Base-by-base conservation (phyloP, 441 rosid genomes). In the Viola pubescens region DNA sequence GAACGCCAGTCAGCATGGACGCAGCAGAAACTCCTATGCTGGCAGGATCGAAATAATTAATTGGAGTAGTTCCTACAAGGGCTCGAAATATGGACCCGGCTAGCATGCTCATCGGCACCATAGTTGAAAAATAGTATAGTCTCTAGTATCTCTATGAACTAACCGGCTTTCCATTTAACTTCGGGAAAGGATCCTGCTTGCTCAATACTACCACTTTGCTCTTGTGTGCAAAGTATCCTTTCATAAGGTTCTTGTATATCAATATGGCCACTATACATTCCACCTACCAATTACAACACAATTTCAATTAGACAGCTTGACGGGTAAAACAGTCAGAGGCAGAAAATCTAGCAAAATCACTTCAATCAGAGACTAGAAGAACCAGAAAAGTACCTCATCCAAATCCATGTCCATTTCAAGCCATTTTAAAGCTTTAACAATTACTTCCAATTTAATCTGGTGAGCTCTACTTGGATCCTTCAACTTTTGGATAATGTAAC, bases 121-220 rank as follows among this genome's bases (percentile, higher is more conserved):
- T 26, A 26, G 34, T 26, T 26, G 34, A 26, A 26, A 26, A 26
- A 26, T 26, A 26, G 34, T 26, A 12, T n/a, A 48, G 7, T 14
- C 42, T 11, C 59, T 11, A 6, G 14, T 26, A 43, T 6, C 48
- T 56, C 70, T 88, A 86, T 26, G 87, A 78, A 70, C 69, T 75
- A 56, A 92, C 90, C 6, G 95, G 90, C 73, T 75, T 89, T 26
- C 95, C 97, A 42, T 81, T 81, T 56, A 79, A 72, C 70, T 79
- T 85, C 44, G 98, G 96, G 72, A 89, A 89, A 62, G 96, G 94
- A 69, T 87, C 97, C 70, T 89, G 96, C 81, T 92, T 87, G 83
- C 98, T 92, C 79, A 92, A 72, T 37, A 85, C 98, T 44, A 89
- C 88, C 54, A 92, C 97, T 73, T 89, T 87, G 75, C 96, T 92